Conservation (phyloP, 1,139 yeast species). For the Magnusiomyces suaveolens region DNA sequence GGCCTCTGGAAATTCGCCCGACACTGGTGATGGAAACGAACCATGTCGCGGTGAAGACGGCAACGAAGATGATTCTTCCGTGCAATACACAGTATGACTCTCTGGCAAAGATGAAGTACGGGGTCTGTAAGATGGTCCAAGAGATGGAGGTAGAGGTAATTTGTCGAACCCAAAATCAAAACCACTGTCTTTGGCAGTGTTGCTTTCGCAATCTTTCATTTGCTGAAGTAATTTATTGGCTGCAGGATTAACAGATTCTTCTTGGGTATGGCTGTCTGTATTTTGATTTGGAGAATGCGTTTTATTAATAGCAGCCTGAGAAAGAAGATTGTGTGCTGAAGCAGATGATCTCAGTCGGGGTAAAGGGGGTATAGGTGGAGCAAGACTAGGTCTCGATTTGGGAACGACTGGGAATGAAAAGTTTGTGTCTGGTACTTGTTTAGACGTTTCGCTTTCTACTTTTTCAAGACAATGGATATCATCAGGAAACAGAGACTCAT, state of each 20-base stretch:
- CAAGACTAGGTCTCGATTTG: constrained; percentile 7
- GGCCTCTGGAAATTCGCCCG: background rate
- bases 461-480: no score
- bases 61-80: background rate
- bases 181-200: background rate
- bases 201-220: no score
- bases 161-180: background rate
- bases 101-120: background rate
- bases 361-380: constrained; percentile 3
- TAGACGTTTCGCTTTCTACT: no score
- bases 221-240: no score
- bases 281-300: background rate
- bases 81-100: background rate
- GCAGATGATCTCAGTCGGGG: background rate
- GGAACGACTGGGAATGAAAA: no score
- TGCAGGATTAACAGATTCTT: no score
- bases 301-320: background rate
- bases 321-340: background rate
- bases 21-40: no score
- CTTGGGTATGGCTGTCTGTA: no score
- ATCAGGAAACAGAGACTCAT: no score
- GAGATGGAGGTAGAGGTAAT: background rate
- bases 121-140: background rate
- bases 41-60: background rate
- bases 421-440: no score